These are phyloP conservation scores for Cryptosporidium baileyi DNA, from an alignment of 169 alveolate genomes.

Conservation along the genomic window DNA sequence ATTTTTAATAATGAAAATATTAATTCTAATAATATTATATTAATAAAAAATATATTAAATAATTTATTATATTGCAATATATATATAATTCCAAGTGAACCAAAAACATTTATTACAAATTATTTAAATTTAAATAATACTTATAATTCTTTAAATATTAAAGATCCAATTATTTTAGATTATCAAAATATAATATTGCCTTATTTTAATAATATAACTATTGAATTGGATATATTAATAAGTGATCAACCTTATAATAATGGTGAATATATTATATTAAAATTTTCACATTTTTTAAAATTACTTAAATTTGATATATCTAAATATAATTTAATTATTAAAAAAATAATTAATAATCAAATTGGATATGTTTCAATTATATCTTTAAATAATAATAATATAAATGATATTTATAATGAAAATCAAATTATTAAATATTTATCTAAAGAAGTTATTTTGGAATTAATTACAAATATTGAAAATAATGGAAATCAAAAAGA, in stretches of 20 bases:
- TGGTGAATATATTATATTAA: conserved; percentile 8
- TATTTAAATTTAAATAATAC: background rate
- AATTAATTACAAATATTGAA: background rate
- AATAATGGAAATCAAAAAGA: background rate
- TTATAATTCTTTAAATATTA: background rate
- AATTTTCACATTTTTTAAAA: conserved; percentile 21
- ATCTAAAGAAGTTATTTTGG: conserved; percentile 1
- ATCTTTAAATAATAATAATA: background rate
- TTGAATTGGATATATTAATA: background rate
- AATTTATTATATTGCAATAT: conserved; percentile 2
- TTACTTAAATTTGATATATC: background rate
- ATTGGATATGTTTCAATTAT: background rate
- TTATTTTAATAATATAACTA: conserved; percentile 12
- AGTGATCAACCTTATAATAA: background rate
- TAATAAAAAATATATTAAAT: background rate
- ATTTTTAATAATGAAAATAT: too few relatives aligned
- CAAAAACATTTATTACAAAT: conserved; percentile 2
- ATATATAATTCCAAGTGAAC: conserved; percentile 38
- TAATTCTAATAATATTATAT: too few relatives aligned
- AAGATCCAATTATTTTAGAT: too few relatives aligned
- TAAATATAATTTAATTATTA: background rate
- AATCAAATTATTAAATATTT: background rate
- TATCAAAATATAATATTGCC: background rate
- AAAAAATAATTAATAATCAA: background rate
- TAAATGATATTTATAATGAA: background rate